Evolutionary conservation across 1,284 basidiomycete species (phyloP).

Genomic region (Pascua sp.): DNA sequence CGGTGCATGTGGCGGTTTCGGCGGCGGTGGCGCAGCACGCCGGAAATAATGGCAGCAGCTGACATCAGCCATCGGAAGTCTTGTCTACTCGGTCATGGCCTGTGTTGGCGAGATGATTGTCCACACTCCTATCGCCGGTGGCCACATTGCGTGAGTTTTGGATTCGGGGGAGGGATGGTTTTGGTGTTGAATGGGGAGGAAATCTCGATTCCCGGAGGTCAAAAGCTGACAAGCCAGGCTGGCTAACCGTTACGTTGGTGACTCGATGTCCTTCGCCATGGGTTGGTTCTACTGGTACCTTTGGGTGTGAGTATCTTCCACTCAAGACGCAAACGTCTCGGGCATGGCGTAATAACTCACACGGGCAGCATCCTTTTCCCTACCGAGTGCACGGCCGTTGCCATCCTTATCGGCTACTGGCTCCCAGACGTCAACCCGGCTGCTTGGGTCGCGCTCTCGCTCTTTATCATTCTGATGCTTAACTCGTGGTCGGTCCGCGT

Average conservation of each 20-base stretch:
- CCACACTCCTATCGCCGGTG: constrained; percentile 55
- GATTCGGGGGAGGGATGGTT: too few species aligned
- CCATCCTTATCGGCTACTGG: constrained; percentile 76
- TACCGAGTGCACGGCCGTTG: constrained; percentile 70
- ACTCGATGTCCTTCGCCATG: constrained; percentile 73
- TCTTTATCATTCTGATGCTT: constrained; percentile 61
- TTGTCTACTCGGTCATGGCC: constrained; percentile 49
- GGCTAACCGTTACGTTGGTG: constrained; percentile 55
- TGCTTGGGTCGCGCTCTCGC: constrained; percentile 67
- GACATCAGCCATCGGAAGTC: constrained; percentile 39
- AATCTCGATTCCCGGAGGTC: background rate
- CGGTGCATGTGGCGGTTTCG: too few species aligned
- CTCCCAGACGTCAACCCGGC: constrained; percentile 59
- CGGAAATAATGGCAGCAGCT: background rate
- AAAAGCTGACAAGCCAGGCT: constrained; percentile 51
- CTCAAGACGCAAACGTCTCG: too few species aligned
- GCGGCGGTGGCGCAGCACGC: too few species aligned
- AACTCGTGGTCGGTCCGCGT: constrained; percentile 58
- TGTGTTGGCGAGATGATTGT: constrained; percentile 53
- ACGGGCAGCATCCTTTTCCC: constrained; percentile 57
- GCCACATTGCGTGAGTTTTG: constrained; percentile 63
- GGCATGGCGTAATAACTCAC: too few species aligned
- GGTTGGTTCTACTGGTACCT: constrained; percentile 82
- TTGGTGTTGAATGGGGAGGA: background rate
- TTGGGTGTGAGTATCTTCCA: constrained; percentile 44